Percentiles rank a stretch among this genome's conserved stretches.
Conservation (phyloP, 2,329 filamentous ascomycete genomes). For the Trichoderma afroharzianum region DNA sequence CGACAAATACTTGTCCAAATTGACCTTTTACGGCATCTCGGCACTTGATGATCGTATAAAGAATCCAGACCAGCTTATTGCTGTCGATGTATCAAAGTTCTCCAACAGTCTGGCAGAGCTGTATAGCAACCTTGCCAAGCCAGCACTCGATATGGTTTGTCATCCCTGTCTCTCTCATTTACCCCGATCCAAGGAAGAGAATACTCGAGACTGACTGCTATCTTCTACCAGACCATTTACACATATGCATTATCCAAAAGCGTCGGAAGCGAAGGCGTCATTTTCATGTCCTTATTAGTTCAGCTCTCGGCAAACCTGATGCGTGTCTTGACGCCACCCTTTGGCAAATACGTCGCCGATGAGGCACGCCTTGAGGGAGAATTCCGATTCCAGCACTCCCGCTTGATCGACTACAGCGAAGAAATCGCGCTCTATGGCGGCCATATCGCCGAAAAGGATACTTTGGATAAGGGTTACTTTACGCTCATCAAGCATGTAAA, state of each 20-base stretch:
- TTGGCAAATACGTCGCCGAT: conserved; percentile 96
- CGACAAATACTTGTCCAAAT: conserved; percentile 90
- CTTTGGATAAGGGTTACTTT: conserved; percentile 96
- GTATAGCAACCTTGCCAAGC: conserved; percentile 95
- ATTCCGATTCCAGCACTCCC: conserved; percentile 91
- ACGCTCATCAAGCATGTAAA: conserved; percentile 99
- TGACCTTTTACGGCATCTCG: conserved; percentile 96
- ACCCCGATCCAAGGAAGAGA: neutral
- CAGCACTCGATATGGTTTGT: conserved; percentile 80
- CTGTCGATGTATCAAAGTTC: conserved; percentile 94
- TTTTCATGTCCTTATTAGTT: conserved; percentile 91
- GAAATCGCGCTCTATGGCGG: conserved; percentile 90
- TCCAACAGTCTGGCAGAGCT: conserved; percentile 91
- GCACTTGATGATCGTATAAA: conserved; percentile 96
- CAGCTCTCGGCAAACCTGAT: conserved; percentile 91
- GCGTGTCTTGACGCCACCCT: conserved; percentile 90
- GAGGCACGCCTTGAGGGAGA: conserved; percentile 93
- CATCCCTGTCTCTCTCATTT: neutral
- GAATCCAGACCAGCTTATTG: conserved; percentile 96
- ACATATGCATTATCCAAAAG: conserved; percentile 90
- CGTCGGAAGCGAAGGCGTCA: conserved; percentile 92
- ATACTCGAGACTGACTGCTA: conserved; percentile 24
- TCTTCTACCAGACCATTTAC: conserved; percentile 64
- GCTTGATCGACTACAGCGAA: conserved; percentile 93
- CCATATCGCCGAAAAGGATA: conserved; percentile 92